Evolutionary conservation across 179 eudicot genomes (phyloP), one percentile per base, ranked within the genome.

Genomic region (Sideroxylon spinosum): DNA sequence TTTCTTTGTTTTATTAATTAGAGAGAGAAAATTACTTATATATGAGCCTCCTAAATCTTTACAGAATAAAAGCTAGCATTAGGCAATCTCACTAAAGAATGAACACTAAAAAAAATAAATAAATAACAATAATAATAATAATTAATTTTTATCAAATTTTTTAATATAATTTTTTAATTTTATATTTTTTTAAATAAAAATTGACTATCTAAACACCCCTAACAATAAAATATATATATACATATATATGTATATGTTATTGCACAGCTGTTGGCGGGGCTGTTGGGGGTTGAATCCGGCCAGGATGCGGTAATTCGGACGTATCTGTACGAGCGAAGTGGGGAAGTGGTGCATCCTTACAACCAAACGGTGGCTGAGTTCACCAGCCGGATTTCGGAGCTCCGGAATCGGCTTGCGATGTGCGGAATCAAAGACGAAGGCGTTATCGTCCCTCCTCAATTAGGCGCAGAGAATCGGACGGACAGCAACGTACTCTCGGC

Each of bases 371-470:
- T 92, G 28, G 95, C 86, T 0, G 91, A 90, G 44, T 89, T 88
- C 70, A 94, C 98, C 3, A 17, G 20, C 1, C 78, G 72, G 0
- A 88, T 94, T 7, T 94, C 97, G 1, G 77, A 80, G 2, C 78
- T 90, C 55, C 82, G 98, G 62, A 91, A 92, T 80, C 72, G 10
- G 5, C 68, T 94, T 22, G 98, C 86, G 7, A 86, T 7, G 82
- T 87, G 91, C 50, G 97, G 98, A 1, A 56, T 88, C 79, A 91
- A 88, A 76, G 98, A 94, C 25, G 98, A 94, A 79, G 94, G 95
- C n/a, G 7, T 94, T 0, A 59, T 82, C 0, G 97, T 94, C 17
- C 96, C 94, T 3, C 82, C 71, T 0, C 76, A 78, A 75, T 82
- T 89, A 0, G 97, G 98, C 2, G 88, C 98, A 0, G 95, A 91